Evolutionary conservation across 2,329 filamentous ascomycete genomes (phyloP), one percentile per base, ranked within the genome.

Genomic region (Neoarthrinium moseri): DNA sequence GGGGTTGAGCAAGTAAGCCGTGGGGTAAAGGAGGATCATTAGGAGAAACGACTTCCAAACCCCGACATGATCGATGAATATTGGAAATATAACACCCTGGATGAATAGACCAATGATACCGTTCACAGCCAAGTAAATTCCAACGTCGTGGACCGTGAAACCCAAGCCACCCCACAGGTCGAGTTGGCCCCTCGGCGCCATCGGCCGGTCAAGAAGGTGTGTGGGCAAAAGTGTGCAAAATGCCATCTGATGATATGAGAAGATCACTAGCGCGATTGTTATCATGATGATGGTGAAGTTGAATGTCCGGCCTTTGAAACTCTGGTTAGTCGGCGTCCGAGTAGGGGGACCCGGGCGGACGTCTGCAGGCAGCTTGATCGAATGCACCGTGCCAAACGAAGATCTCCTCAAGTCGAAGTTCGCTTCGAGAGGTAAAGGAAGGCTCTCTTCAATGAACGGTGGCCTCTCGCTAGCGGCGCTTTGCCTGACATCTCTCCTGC

Each of bases 71-170:
- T 79, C 74, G 3, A 86, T 81, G 50, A 86, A 70, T 13, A 81
- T 55, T 4, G 85, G 85, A 57, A 89, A 89, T 23, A 91, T 70
- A 36, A 89, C 64, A 2, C 78, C 87, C 65, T 91, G 87, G 35
- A 91, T 83, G 54, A 86, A 72, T 1, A 91, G 75, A 0, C 86
- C 86, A 46, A 91, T 82, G 51, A 86, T 66, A 3, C 85, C 87
- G 54, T 89, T 87, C 42, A 86, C 67, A 3, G 82, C 79, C 66
- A 89, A 76, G 55, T 87, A 86, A 18, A 84, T 61, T 12, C 86
- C 86, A 12, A 88, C 84, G 29, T 83, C 75, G 56, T 84, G 80
- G 2, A 83, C 81, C 2, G 77, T 79, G 38, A 86, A 72, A 2
- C 84, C 86, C 3, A 89, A 70, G 4, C 86, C 86, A 36, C 86